Evolutionary conservation across 495 filamentous ascomycete species (phyloP).

Genomic region (Rusavskia elegans): DNA sequence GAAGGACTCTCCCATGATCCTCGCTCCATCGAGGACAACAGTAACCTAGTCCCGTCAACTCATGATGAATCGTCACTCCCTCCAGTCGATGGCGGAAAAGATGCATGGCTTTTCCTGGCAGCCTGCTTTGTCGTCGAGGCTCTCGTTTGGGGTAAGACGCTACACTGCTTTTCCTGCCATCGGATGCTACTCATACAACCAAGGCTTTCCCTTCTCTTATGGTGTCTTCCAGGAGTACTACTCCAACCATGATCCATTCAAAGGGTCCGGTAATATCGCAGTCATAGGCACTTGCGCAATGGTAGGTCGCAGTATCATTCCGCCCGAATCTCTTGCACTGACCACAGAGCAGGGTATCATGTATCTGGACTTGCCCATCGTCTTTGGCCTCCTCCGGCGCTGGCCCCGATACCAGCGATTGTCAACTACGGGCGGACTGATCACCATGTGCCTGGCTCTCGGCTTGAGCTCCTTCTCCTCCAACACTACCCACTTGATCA

Average conservation of each 20-base stretch:
- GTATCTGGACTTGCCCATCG: conserved; percentile 33
- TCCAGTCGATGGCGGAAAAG: conserved; percentile 34
- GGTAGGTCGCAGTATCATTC: conserved; percentile 10
- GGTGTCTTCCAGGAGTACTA: conserved; percentile 48
- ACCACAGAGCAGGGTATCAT: conserved; percentile 23
- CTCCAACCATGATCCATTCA: conserved; percentile 27
- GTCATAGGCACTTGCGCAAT: conserved; percentile 30
- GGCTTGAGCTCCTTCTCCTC: conserved; percentile 28
- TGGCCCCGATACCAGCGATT: conserved; percentile 14
- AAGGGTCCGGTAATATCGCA: conserved; percentile 22
- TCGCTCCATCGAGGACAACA: too few relatives aligned
- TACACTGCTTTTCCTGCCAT: neutral
- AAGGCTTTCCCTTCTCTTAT: conserved; percentile 48
- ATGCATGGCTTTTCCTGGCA: conserved; percentile 48
- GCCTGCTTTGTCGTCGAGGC: conserved; percentile 47
- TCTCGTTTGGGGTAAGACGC: conserved; percentile 42
- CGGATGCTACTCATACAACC: neutral
- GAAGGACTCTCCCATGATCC: too few relatives aligned
- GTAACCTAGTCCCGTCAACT: too few relatives aligned
- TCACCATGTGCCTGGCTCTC: conserved; percentile 19
- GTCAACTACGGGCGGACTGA: neutral
- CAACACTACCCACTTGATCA: conserved; percentile 26
- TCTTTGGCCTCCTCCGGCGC: conserved; percentile 24
- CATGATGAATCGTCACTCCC: too few relatives aligned
- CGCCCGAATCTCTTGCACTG: neutral